Evolutionary conservation across 306 rosid species (phyloP), one percentile per base, ranked within the genome.

Genomic region (Cicer pinnatifidum): DNA sequence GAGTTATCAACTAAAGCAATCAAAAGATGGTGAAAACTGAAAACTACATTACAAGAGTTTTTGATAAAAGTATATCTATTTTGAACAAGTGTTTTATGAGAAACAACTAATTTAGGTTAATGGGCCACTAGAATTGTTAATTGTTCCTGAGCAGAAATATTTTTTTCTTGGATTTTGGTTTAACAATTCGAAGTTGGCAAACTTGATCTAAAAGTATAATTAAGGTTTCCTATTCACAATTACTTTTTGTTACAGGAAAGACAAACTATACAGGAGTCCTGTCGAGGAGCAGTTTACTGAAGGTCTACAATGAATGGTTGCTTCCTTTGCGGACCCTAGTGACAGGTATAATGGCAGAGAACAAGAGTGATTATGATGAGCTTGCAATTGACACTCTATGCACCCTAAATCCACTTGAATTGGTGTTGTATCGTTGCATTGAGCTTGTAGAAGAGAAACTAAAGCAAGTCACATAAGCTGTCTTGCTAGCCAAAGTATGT

Each of bases 381-480:
- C 51, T 84, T 74, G 52, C 89, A 1, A 62, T 81, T 57, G 96
- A 88, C 78, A 72, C 81, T 13, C 54, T 72, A 12, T 91, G 96
- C 79, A 73, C 80, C 51, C 37, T 95, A 13, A 91, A 91, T 82
- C 99, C 99, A 11, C 61, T 95, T 7, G 97, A 95, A 72, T 76
- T 95, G 13, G 99, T 90, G 75, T 64, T 91, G 71, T 91, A 90
- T 78, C 91, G 91, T 3, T 91, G 99, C 79, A 88, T 95, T 68
- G 93, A 95, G 84, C 96, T 95, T 44, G 84, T 87, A 17, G 97
- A 95, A 85, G 92, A 88, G 74, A 83, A 87, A 82, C 76, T 91
- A 44, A 75, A 78, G 59, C 85, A 77, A 75, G 67, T 63, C 73
- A 40, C 71, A 8, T 82, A 53, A 76, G 38, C 13, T 16, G 20